phyloP scores from a whole-genome alignment of 345 rosid genomes.

The Angophora floribunda region DNA sequence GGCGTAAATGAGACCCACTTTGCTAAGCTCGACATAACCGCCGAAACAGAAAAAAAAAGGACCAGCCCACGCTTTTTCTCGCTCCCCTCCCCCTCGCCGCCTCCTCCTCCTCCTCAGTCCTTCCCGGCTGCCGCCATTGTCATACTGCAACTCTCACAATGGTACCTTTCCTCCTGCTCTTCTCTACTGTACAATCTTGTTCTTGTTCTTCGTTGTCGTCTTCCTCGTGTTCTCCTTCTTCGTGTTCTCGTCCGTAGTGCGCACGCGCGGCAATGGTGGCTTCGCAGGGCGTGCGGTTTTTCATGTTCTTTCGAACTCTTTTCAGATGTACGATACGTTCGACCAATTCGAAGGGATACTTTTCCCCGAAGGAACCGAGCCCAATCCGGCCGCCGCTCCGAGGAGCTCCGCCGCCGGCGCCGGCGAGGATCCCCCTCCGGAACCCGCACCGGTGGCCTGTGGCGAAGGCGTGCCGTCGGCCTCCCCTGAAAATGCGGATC shows the following conservation, averaged over 20 bases:
- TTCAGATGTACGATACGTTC: background rate
- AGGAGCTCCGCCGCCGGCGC: background rate
- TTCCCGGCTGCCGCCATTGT: background rate
- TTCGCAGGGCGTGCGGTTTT: background rate
- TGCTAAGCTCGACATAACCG: background rate
- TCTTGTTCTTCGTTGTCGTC: accelerated
- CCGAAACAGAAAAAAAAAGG: background rate
- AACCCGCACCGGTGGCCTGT: background rate
- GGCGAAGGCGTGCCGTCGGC: background rate
- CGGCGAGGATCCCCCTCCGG: background rate
- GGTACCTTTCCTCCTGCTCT: background rate
- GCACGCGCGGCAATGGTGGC: background rate
- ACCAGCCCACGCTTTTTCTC: background rate
- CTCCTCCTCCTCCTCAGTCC: background rate
- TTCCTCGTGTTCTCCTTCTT: background rate
- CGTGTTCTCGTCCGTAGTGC: background rate
- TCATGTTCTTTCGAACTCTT: background rate
- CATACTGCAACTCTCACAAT: background rate
- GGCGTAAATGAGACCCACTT: background rate
- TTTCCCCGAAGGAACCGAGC: background rate
- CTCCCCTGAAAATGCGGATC: background rate
- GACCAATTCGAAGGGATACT: background rate
- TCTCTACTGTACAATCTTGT: background rate
- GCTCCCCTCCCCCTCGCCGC: background rate
- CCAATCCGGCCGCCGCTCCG: background rate